Evolutionary conservation across 768 basidiomycete species (phyloP).

Genomic region (Zangia roseola): DNA sequence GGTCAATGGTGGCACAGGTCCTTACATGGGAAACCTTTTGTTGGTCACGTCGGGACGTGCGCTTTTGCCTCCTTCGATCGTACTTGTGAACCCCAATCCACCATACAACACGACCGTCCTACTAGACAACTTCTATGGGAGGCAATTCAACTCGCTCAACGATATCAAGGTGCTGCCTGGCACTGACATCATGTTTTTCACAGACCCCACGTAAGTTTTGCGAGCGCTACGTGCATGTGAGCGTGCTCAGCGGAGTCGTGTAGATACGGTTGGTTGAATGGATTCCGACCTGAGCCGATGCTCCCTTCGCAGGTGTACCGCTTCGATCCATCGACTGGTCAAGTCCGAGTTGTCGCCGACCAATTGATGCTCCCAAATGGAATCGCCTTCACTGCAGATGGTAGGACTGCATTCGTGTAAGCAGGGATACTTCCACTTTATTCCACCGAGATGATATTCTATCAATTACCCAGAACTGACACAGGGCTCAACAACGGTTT

Average conservation of each 20-base stretch:
- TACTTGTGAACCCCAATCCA: slow-evolving; percentile 58
- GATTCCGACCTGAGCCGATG: slow-evolving; percentile 64
- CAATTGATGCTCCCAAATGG: slow-evolving; percentile 76
- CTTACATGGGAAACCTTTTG: slow-evolving; percentile 55
- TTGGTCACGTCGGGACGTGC: slow-evolving; percentile 69
- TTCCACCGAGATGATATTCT: slow-evolving; percentile 7
- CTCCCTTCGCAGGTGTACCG: slow-evolving; percentile 62
- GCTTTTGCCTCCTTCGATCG: slow-evolving; percentile 57
- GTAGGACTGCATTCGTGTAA: slow-evolving; percentile 62
- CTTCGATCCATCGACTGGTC: slow-evolving; percentile 57
- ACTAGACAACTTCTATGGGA: slow-evolving; percentile 75
- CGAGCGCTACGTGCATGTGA: too few relatives aligned
- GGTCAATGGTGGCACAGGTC: slow-evolving; percentile 70
- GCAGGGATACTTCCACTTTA: slow-evolving; percentile 10
- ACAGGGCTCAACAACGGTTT: slow-evolving; percentile 37
- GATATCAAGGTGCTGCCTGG: slow-evolving; percentile 72
- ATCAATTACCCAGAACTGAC: slow-evolving; percentile 32
- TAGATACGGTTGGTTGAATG: slow-evolving; percentile 64
- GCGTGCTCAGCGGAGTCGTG: not conserved
- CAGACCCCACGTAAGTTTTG: slow-evolving; percentile 58
- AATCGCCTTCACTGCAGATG: slow-evolving; percentile 67
- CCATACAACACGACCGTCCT: slow-evolving; percentile 70
- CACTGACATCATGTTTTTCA: slow-evolving; percentile 71
- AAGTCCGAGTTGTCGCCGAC: slow-evolving; percentile 71
- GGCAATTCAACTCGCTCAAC: slow-evolving; percentile 82